These are phyloP conservation scores for Boeremia exigua DNA, from an alignment of 2,329 filamentous ascomycete genomes.

Conservation along the genomic window DNA sequence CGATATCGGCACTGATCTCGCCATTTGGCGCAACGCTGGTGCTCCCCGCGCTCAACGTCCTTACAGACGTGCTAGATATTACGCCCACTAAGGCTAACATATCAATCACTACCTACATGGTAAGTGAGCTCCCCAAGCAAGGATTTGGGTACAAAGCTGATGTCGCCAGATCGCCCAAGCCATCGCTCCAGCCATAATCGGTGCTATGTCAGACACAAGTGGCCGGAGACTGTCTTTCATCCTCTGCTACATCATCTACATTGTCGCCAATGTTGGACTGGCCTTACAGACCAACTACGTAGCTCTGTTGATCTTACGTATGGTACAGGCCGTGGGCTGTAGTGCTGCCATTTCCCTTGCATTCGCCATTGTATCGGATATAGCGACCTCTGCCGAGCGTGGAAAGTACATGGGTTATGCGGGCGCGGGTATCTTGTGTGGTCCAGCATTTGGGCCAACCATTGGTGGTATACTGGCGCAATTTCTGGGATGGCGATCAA, in stretches of 20 bases:
- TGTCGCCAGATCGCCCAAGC: conserved; percentile 52
- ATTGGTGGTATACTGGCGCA: conserved; percentile 42
- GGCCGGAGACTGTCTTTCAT: conserved; percentile 61
- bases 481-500: conserved; percentile 46
- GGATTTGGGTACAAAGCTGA: conserved; percentile 11
- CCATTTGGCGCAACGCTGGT: conserved; percentile 52
- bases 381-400: conserved; percentile 71
- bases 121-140: conserved; percentile 13
- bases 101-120: conserved; percentile 59
- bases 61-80: conserved; percentile 49
- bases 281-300: conserved; percentile 46
- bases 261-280: conserved; percentile 46
- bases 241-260: conserved; percentile 49
- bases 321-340: conserved; percentile 49
- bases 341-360: conserved; percentile 61
- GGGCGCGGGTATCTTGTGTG: conserved; percentile 57
- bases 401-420: conserved; percentile 74
- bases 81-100: conserved; percentile 56
- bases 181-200: conserved; percentile 60
- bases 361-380: conserved; percentile 74
- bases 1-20: conserved; percentile 56
- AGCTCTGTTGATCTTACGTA: conserved; percentile 44
- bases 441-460: conserved; percentile 43
- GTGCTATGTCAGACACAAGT: conserved; percentile 58
- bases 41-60: conserved; percentile 45